Evolutionary conservation across 495 filamentous ascomycete genomes (phyloP), one percentile per base, ranked within the genome.

Genomic region (Astrothelium macrocarpum): DNA sequence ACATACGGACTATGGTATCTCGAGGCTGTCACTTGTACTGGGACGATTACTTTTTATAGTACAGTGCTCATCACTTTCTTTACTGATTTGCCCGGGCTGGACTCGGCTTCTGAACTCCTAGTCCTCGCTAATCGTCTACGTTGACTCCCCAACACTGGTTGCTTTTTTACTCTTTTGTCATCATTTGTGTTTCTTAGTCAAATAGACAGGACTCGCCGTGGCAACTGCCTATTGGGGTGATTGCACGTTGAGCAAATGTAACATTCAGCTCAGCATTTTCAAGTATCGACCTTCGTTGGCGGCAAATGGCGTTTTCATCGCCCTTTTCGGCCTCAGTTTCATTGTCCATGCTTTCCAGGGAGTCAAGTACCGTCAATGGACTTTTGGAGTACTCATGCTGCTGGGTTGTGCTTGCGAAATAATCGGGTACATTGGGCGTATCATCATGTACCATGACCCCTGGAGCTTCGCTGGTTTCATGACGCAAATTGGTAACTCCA

Each of bases 401-500:
- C 28, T 70, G 7, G 68, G 68, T 31, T 67, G 65, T 32, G n/a
- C 53, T 32, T 43, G 59, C 7, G 68, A 70, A 45, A 45, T 60
- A 0, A 64, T 70, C n/a, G 68, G 68, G 11, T 67, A 70, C 62
- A 65, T 59, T 23, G 65, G 68, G 9, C 59, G 65, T n/a, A 63
- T 70, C 23, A 65, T 70, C 59, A 62, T 70, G 62, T 43, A 65
- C 39, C 28, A 45, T 1, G 64, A 70, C 29, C 65, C 68, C 0
- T 70, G 65, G 65, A 53, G 34, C 60, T 1, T 23, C 14, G 36
- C 9, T 20, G 68, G 65, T 28, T 67, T 70, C 66, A 70, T 60
- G 20, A 53, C 64, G 36, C 74, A 77, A 67, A 77, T 77, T 61
- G 67, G 74, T 87, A 29, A 82, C 79, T 11, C 74, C 81, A 31